Conservation (phyloP, 2,329 filamentous ascomycete genomes). For the Fusarium sp. region DNA sequence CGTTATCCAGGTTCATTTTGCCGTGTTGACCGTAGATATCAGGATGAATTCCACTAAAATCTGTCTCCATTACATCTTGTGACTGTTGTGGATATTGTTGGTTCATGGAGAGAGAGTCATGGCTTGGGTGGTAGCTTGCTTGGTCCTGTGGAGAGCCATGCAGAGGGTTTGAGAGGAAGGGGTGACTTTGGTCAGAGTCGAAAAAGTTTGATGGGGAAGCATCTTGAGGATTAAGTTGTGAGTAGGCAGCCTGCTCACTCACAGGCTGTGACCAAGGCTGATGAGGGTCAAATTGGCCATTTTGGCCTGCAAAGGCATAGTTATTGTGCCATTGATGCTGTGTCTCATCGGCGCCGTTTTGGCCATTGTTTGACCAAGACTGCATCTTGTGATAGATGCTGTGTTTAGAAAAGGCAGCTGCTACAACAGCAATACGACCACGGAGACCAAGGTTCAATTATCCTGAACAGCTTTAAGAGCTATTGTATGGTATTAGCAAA, state of each 20-base stretch:
- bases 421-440: slow-evolving; percentile 33
- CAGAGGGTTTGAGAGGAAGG: slow-evolving; percentile 45
- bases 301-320: slow-evolving; percentile 47
- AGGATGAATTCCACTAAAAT: slow-evolving; percentile 49
- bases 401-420: slow-evolving; percentile 34
- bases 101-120: slow-evolving; percentile 45
- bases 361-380: slow-evolving; percentile 51
- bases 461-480: slow-evolving; percentile 37
- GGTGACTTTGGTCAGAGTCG: slow-evolving; percentile 46
- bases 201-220: slow-evolving; percentile 48
- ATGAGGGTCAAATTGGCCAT: slow-evolving; percentile 51
- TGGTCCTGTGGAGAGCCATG: slow-evolving; percentile 44
- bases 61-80: slow-evolving; percentile 50
- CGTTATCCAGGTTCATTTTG: slow-evolving; percentile 44
- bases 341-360: slow-evolving; percentile 49
- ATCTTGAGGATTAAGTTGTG: slow-evolving; percentile 47
- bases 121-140: slow-evolving; percentile 44
- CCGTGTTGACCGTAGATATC: slow-evolving; percentile 50
- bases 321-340: slow-evolving; percentile 48
- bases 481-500: slow-evolving; percentile 46
- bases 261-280: slow-evolving; percentile 52
- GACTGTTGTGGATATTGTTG: slow-evolving; percentile 48
- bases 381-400: slow-evolving; percentile 48
- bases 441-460: slow-evolving; percentile 40
- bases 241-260: slow-evolving; percentile 46